Evolutionary conservation across 495 filamentous ascomycete species (phyloP).

Genomic region (Penicillium mononematosum): DNA sequence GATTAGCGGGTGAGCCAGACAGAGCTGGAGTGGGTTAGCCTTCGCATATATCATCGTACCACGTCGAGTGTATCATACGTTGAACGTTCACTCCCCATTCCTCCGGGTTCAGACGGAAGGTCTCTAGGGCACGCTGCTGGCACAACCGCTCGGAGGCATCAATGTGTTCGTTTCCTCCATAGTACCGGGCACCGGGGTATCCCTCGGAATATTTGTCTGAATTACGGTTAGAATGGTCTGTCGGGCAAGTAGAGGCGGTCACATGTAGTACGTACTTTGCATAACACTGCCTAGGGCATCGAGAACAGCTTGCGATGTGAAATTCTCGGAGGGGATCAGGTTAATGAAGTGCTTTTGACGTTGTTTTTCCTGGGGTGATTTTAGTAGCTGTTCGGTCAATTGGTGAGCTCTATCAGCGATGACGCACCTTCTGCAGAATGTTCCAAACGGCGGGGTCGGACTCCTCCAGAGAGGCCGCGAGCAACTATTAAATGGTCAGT

Average conservation of each 20-base stretch:
- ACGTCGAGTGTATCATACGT: constrained; percentile 51
- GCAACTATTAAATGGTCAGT: constrained; percentile 55
- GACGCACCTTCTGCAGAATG: constrained; percentile 82
- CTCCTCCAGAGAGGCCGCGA: constrained; percentile 73
- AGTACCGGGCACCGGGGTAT: constrained; percentile 95
- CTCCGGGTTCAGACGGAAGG: constrained; percentile 76
- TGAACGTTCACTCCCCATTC: constrained; percentile 99
- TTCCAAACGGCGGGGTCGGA: constrained; percentile 83
- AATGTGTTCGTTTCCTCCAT: constrained; percentile 95
- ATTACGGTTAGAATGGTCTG: constrained; percentile 15
- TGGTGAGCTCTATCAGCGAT: constrained; percentile 9
- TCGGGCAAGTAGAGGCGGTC: constrained; percentile 10
- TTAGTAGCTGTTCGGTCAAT: constrained; percentile 12
- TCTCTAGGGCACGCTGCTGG: constrained; percentile 81
- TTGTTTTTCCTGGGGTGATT: constrained; percentile 72
- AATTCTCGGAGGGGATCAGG: constrained; percentile 98
- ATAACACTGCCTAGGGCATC: constrained; percentile 97
- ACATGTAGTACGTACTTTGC: constrained; percentile 68
- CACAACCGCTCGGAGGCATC: constrained; percentile 87
- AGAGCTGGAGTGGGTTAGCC: constrained; percentile 61
- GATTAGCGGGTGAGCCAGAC: constrained; percentile 92
- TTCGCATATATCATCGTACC: constrained; percentile 3
- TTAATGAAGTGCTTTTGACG: constrained; percentile 98
- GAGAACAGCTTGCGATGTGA: constrained; percentile 94
- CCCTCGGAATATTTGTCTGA: constrained; percentile 99